Evolutionary conservation across 164 flowering plant genomes (phyloP).

Genomic region (Vitis rupestris): DNA sequence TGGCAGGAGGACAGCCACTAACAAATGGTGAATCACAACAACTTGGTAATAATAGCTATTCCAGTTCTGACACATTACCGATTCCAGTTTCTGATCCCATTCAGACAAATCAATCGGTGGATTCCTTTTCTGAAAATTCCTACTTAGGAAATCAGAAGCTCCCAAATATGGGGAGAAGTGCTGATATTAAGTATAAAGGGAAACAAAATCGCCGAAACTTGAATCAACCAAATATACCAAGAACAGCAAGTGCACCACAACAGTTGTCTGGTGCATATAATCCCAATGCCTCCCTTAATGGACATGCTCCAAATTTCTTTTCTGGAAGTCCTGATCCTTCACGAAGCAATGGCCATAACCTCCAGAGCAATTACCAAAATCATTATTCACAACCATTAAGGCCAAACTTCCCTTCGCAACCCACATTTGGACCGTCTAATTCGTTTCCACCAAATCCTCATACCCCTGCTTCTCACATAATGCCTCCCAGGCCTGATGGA

Average conservation of each 20-base stretch:
- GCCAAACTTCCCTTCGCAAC: conserved; percentile 39
- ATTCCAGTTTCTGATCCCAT: conserved; percentile 20
- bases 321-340: conserved; percentile 37
- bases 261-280: conserved; percentile 44
- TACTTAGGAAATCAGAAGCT: conserved; percentile 34
- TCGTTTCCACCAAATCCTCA: conserved; percentile 32
- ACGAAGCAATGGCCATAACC: conserved; percentile 26
- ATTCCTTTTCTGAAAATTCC: conserved; percentile 20
- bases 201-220: conserved; percentile 33
- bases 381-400: conserved; percentile 39
- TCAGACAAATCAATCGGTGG: conserved; percentile 26
- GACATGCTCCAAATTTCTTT: conserved; percentile 28
- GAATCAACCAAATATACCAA: conserved; percentile 40
- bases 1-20: conserved; percentile 67
- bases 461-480: conserved; percentile 25
- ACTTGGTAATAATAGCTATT: conserved; percentile 19
- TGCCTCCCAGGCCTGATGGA: conserved; percentile 40
- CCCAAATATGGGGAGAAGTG: conserved; percentile 26
- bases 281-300: conserved; percentile 25
- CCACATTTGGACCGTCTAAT: conserved; percentile 35
- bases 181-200: conserved; percentile 40
- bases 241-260: conserved; percentile 42
- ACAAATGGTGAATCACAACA: conserved; percentile 44
- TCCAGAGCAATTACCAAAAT: conserved; percentile 29
- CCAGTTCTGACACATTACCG: conserved; percentile 24